Base-by-base conservation (phyloP, 1,284 basidiomycete genomes). In the Pterulicium gracile region DNA sequence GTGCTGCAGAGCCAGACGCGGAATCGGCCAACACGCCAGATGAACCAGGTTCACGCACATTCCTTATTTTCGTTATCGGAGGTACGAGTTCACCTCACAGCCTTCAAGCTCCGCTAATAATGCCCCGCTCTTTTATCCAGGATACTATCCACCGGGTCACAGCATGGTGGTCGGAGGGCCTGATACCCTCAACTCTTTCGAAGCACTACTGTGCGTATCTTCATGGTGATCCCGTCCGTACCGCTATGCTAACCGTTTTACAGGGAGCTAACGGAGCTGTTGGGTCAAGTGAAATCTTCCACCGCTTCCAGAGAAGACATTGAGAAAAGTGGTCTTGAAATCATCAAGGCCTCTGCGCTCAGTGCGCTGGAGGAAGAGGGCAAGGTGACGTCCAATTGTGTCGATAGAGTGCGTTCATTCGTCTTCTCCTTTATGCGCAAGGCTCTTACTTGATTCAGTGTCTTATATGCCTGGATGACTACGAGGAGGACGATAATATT, bases 131-230 rank as follows among this genome's bases (percentile, higher is more conserved):
- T 21, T 18, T 24, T 24, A 44, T 32, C 5, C 54, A 78, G 89
- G 88, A 15, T 89, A 91, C 57, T 94, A 92, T 58, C 87, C 89
- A 1, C 83, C 84, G 18, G 80, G 87, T 51, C 89, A 93, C 59
- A 84, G 79, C 44, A 80, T 94, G 49, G 78, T 93, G 42, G 81
- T 81, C 3, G 84, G 85, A 21, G 81, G 65, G 3, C 62, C 81
- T 0, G 78, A 81, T 51, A 75, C 79, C 23, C 64, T 90, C 54
- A 83, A 77, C 55, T 88, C 81, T 17, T 85, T 89, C 59, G 85
- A 88, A 56, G 79, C 81, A 47, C 57, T 88, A 47, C 70, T 83
- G 83, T 79, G 62, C 49, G 75, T 70, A 43, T 18, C 14, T 49
- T 52, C 24, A 50, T 42, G 49, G 53, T 49, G 45, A 12, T 41